phyloP scores from a whole-genome alignment of 2,329 filamentous ascomycete species.

The Plectosphaerella cucumerina region DNA sequence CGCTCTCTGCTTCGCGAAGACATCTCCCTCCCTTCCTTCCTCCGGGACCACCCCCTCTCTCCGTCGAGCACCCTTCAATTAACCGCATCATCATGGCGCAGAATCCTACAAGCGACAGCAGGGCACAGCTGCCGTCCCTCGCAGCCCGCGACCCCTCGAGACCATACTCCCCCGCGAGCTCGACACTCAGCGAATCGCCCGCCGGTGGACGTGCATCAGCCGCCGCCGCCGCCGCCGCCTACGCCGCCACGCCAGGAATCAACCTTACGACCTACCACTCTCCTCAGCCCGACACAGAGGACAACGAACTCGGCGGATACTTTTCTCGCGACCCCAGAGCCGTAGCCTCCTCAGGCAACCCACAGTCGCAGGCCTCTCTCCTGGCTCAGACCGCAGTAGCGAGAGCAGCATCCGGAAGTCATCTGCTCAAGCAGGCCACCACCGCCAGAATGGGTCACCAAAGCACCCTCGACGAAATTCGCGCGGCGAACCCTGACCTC shows the following conservation, averaged over 20 bases:
- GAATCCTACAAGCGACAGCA: not conserved
- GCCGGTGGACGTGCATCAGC: not conserved
- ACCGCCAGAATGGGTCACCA: constrained; percentile 36
- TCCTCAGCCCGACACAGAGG: constrained; percentile 6
- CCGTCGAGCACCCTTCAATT: not conserved
- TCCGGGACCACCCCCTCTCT: too few relatives aligned
- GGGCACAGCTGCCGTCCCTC: not conserved
- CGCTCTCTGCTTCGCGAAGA: too few relatives aligned
- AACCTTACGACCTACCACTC: constrained; percentile 17
- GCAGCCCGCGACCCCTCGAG: constrained; percentile 7
- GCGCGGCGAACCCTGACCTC: constrained; percentile 52
- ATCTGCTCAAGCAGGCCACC: constrained; percentile 40
- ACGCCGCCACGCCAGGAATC: constrained; percentile 24
- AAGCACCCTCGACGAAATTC: constrained; percentile 52
- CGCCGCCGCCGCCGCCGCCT: constrained; percentile 9
- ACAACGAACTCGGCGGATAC: constrained; percentile 14
- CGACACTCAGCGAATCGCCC: constrained; percentile 1
- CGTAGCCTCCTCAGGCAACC: too few relatives aligned
- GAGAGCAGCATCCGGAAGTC: constrained; percentile 20
- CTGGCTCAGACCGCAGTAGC: constrained; percentile 7
- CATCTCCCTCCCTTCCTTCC: too few relatives aligned
- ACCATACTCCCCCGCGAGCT: constrained; percentile 11
- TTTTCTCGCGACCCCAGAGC: constrained; percentile 13
- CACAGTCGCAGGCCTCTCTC: constrained; percentile 6
- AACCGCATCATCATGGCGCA: constrained; percentile 10